These are phyloP conservation scores for Nigrograna mackinnonii DNA, from an alignment of 2,329 filamentous ascomycete genomes.

Conservation along the genomic window DNA sequence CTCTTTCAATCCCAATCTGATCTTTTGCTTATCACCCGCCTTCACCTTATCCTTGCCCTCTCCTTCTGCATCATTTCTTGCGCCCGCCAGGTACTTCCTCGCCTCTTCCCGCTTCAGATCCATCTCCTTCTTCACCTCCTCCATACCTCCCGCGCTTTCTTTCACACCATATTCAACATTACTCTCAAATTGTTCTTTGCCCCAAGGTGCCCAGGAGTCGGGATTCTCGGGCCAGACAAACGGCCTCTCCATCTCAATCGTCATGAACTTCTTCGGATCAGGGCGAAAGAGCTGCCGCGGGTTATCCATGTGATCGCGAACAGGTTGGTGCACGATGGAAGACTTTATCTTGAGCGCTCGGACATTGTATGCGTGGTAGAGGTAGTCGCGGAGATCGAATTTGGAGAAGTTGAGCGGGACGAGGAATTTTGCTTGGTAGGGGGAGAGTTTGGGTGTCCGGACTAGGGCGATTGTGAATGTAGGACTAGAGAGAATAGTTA, in stretches of 20 bases:
- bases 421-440: conserved; percentile 84
- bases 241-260: conserved; percentile 81
- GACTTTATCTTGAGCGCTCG: conserved; percentile 71
- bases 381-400: conserved; percentile 93
- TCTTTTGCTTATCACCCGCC: not conserved
- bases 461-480: conserved; percentile 80
- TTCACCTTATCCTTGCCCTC: not conserved
- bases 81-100: not conserved
- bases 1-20: not conserved
- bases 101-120: not conserved
- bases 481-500: conserved; percentile 54
- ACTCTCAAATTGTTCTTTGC: conserved; percentile 40
- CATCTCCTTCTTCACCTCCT: conserved; percentile 2
- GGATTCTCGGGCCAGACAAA: conserved; percentile 85
- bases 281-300: conserved; percentile 69
- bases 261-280: conserved; percentile 85
- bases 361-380: conserved; percentile 83
- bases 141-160: conserved; percentile 4
- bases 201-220: conserved; percentile 52
- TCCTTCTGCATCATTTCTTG: not conserved
- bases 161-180: conserved; percentile 26
- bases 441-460: conserved; percentile 70
- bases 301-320: conserved; percentile 56
- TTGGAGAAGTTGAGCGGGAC: conserved; percentile 94
- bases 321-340: conserved; percentile 72